Conservation (phyloP, 306 rosid genomes). For the Dalbergia cochinchinensis region DNA sequence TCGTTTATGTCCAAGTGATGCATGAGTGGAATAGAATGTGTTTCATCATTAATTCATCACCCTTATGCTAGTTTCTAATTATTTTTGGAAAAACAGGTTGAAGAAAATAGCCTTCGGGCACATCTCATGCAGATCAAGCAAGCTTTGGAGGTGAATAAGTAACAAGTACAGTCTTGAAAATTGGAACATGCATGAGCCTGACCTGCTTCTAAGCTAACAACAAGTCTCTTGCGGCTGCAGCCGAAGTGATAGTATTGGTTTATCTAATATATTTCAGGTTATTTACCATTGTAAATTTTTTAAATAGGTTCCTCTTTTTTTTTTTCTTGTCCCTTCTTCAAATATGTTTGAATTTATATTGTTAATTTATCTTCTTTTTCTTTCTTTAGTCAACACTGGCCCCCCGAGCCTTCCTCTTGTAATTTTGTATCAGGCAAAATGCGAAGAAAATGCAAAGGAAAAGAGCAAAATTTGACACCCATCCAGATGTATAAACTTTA, state of each 20-base stretch:
- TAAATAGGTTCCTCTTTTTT: constrained; percentile 29
- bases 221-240: constrained; percentile 47
- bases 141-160: constrained; percentile 55
- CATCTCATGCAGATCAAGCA: constrained; percentile 80
- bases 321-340: background rate
- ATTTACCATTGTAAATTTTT: constrained; percentile 60
- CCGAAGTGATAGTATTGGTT: constrained; percentile 47
- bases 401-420: constrained; percentile 63
- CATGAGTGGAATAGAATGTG: background rate
- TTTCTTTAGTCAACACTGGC: constrained; percentile 46
- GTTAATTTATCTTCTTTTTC: constrained; percentile 28
- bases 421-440: constrained; percentile 58
- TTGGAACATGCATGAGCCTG: constrained; percentile 50
- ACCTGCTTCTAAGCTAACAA: constrained; percentile 61
- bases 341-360: constrained; percentile 48
- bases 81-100: constrained; percentile 65
- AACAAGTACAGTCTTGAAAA: constrained; percentile 47
- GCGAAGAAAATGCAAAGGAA: constrained; percentile 59
- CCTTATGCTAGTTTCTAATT: constrained; percentile 30
- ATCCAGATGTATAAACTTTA: constrained; percentile 1
- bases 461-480: constrained; percentile 44
- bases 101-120: constrained; percentile 87
- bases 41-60: background rate
- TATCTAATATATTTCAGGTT: constrained; percentile 40
- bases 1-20: background rate